Conservation (phyloP, 1,284 basidiomycete genomes). For the Xerocomus amazonicus region DNA sequence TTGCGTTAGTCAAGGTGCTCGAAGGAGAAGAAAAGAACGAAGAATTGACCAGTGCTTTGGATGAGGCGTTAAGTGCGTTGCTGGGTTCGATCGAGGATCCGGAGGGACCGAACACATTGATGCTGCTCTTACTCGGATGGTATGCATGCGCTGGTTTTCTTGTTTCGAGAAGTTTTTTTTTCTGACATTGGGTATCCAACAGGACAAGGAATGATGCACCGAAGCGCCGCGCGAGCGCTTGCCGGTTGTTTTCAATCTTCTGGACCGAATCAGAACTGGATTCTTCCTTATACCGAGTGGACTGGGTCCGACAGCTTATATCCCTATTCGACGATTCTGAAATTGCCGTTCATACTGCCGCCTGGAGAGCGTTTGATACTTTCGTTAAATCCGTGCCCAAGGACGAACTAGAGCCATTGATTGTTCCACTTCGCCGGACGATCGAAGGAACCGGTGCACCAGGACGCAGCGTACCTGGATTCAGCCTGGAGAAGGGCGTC, state of each 20-base stretch:
- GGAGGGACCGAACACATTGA: conserved; percentile 85
- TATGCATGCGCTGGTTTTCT: conserved; percentile 28
- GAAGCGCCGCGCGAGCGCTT: conserved; percentile 72
- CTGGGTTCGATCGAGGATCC: conserved; percentile 76
- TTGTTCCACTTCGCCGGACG: conserved; percentile 84
- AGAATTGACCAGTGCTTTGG: conserved; percentile 69
- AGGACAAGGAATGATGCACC: conserved; percentile 80
- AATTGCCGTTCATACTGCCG: conserved; percentile 74
- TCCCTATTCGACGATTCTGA: conserved; percentile 81
- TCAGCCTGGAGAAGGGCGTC: conserved; percentile 89
- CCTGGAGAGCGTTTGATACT: conserved; percentile 81
- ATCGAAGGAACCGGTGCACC: conserved; percentile 85
- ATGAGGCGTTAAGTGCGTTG: conserved; percentile 71
- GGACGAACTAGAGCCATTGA: conserved; percentile 87
- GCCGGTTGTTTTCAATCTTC: conserved; percentile 75
- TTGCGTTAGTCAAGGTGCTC: conserved; percentile 72
- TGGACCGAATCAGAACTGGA: conserved; percentile 81
- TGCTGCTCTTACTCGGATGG: conserved; percentile 90
- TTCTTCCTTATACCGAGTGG: conserved; percentile 79
- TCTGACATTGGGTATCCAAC: not conserved
- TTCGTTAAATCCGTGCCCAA: conserved; percentile 92
- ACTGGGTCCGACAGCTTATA: conserved; percentile 94
- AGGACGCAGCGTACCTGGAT: conserved; percentile 80
- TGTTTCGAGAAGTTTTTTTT: too few species aligned
- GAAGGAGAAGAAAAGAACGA: conserved; percentile 61